phyloP scores from a whole-genome alignment of 306 rosid species.

The Vachellia pachyceras region DNA sequence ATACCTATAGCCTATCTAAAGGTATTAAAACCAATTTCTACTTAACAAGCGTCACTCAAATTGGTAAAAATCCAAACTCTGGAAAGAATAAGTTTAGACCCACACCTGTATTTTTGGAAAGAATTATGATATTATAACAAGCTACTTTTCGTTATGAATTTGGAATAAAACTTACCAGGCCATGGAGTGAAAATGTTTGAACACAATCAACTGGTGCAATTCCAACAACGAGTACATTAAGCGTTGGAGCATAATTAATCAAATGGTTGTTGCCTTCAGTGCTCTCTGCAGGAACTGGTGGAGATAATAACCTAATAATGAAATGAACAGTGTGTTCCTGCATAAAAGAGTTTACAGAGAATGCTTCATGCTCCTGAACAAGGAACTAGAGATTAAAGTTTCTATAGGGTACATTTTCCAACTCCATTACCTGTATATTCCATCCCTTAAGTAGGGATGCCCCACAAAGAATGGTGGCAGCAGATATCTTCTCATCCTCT shows the following conservation, averaged over 20 bases:
- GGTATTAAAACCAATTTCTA: slow-evolving; percentile 4
- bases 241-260: slow-evolving; percentile 80
- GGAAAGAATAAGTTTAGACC: neutral
- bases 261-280: slow-evolving; percentile 72
- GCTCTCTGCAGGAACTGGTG: slow-evolving; percentile 71
- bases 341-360: slow-evolving; percentile 35
- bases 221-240: slow-evolving; percentile 81
- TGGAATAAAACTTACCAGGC: slow-evolving; percentile 68
- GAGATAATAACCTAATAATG: slow-evolving; percentile 84
- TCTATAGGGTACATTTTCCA: slow-evolving; percentile 11
- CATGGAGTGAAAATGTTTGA: slow-evolving; percentile 91
- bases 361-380: slow-evolving; percentile 23
- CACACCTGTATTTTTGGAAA: neutral
- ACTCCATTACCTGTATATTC: slow-evolving; percentile 84
- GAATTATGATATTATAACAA: slow-evolving; percentile 1
- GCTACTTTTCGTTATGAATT: neutral
- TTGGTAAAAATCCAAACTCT: neutral
- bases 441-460: slow-evolving; percentile 92
- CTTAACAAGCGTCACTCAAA: slow-evolving; percentile 10
- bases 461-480: slow-evolving; percentile 93
- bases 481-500: slow-evolving; percentile 87
- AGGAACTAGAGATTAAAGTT: slow-evolving; percentile 22
- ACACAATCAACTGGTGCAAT: slow-evolving; percentile 89
- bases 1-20: slow-evolving; percentile 2
- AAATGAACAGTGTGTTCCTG: slow-evolving; percentile 93